Conservation (phyloP, 371 early-diverging fungal species). For the Mucor lusitanicus region DNA sequence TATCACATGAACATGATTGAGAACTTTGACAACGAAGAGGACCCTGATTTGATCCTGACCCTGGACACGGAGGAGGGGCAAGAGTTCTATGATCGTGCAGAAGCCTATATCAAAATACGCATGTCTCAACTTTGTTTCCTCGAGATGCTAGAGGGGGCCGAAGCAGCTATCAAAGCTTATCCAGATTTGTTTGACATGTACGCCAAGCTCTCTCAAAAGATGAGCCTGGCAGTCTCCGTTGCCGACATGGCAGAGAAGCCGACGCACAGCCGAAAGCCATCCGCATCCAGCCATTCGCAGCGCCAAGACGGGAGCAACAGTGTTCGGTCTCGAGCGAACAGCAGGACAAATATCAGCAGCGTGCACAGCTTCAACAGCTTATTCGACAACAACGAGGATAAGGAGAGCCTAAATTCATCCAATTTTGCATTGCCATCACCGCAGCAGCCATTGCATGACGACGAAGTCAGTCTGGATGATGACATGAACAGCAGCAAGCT, state of each 20-base stretch:
- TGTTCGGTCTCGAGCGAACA: background rate
- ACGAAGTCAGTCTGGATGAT: background rate
- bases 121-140: constrained; percentile 33
- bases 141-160: constrained; percentile 50
- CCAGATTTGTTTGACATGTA: constrained; percentile 64
- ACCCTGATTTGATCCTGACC: background rate
- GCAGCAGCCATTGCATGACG: background rate
- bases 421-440: constrained; percentile 4
- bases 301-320: background rate
- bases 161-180: constrained; percentile 53
- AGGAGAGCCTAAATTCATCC: constrained; percentile 5
- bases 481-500: background rate
- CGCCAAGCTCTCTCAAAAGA: constrained; percentile 50
- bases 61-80: constrained; percentile 13
- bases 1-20: constrained; percentile 5
- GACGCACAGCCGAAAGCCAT: background rate
- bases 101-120: constrained; percentile 22
- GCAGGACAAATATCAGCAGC: constrained; percentile 1
- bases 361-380: background rate
- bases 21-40: constrained; percentile 9
- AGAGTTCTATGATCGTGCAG: constrained; percentile 29
- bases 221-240: background rate
- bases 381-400: background rate
- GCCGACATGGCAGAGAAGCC: background rate
- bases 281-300: background rate